phyloP scores from a whole-genome alignment of 2,329 filamentous ascomycete genomes.

The Lachnellula cervina region DNA sequence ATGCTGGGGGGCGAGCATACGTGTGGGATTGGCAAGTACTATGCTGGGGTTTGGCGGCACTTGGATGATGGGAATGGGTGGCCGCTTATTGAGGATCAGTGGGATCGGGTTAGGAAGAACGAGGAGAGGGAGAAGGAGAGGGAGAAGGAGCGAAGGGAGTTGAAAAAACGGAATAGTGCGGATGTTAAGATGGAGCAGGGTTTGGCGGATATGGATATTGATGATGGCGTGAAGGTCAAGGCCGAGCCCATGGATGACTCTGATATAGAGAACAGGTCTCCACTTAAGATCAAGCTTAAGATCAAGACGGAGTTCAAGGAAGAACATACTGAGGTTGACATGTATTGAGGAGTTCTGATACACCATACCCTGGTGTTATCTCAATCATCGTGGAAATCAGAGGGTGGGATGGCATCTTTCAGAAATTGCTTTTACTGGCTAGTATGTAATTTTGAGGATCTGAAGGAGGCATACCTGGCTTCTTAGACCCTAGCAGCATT shows the following conservation, averaged over 20 bases:
- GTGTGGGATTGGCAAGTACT: neutral
- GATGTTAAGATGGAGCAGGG: neutral
- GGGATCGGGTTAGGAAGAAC: neutral
- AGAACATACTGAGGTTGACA: neutral
- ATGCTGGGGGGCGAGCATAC: neutral
- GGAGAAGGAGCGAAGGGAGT: neutral
- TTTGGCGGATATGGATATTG: neutral
- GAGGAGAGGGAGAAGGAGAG: too few relatives aligned
- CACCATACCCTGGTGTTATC: too few relatives aligned
- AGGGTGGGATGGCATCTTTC: neutral
- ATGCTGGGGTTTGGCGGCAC: neutral
- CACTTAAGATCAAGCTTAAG: neutral
- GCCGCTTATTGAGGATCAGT: neutral
- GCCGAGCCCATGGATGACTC: neutral
- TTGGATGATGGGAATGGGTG: neutral
- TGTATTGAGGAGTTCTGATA: too few relatives aligned
- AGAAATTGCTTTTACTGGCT: too few relatives aligned
- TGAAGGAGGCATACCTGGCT: too few relatives aligned
- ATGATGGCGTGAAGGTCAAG: neutral
- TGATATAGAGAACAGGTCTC: neutral
- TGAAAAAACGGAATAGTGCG: neutral
- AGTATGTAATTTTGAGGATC: too few relatives aligned
- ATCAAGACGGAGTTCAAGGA: neutral
- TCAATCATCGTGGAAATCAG: neutral
- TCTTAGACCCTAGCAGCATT: too few relatives aligned